Evolutionary conservation across 2,329 filamentous ascomycete species (phyloP).

Genomic region (Gaeumannomyces tritici): DNA sequence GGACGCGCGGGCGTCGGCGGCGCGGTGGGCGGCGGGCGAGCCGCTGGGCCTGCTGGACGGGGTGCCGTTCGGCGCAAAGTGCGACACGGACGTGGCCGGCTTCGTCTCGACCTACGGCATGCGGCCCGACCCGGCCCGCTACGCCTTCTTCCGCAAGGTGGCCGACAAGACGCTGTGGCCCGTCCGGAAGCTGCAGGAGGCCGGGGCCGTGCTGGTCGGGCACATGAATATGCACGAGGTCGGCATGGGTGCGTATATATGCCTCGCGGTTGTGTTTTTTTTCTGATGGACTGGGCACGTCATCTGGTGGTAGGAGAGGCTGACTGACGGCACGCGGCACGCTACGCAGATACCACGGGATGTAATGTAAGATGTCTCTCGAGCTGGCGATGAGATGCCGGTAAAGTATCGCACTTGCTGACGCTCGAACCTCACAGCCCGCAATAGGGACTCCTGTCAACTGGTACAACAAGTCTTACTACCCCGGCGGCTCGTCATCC

Average conservation of each 20-base stretch:
- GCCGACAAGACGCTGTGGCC: slow-evolving; percentile 57
- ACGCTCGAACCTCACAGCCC: slow-evolving; percentile 25
- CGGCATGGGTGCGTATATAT: slow-evolving; percentile 44
- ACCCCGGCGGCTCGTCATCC: slow-evolving; percentile 72
- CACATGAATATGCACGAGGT: slow-evolving; percentile 76
- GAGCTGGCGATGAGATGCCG: not conserved
- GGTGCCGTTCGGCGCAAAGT: slow-evolving; percentile 75
- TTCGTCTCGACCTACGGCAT: slow-evolving; percentile 61
- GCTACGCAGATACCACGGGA: slow-evolving; percentile 58
- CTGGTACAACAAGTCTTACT: slow-evolving; percentile 67
- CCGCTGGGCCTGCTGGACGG: slow-evolving; percentile 67
- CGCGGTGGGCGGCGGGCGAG: slow-evolving; percentile 58
- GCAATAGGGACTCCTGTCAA: slow-evolving; percentile 67
- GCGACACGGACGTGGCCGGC: slow-evolving; percentile 64
- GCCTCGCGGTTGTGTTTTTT: not conserved
- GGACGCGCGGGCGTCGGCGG: slow-evolving; percentile 64
- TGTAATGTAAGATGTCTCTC: slow-evolving; percentile 51
- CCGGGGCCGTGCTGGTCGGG: slow-evolving; percentile 65
- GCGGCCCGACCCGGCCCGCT: slow-evolving; percentile 42
- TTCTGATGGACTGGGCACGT: no score
- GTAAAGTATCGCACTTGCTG: not conserved
- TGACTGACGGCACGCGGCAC: not conserved
- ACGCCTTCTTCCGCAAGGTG: slow-evolving; percentile 37
- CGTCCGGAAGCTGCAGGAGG: slow-evolving; percentile 59
- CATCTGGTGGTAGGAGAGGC: not conserved